Conservation (phyloP, 1,284 basidiomycete species). For the Anthracocystis walkeri region DNA sequence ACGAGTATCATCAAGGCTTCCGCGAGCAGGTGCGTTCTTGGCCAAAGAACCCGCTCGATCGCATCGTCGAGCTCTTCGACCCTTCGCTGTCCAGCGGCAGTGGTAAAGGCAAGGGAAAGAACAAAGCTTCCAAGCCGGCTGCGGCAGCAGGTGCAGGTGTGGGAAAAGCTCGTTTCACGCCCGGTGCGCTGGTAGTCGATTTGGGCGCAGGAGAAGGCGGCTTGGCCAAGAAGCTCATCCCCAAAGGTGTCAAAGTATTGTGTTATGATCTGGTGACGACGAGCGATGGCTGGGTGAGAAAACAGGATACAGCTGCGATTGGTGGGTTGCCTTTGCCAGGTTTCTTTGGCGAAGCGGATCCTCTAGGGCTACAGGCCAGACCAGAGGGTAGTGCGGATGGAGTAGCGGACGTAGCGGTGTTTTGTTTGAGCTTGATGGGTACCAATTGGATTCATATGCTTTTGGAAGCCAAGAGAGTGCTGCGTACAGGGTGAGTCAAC, state of each 20-base stretch:
- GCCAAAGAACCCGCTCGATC: conserved; percentile 68
- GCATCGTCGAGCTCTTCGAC: conserved; percentile 55
- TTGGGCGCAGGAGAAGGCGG: conserved; percentile 95
- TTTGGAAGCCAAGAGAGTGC: conserved; percentile 86
- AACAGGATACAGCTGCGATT: conserved; percentile 55
- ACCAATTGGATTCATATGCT: conserved; percentile 94
- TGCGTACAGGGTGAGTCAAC: conserved; percentile 75
- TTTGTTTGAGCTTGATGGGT: conserved; percentile 95
- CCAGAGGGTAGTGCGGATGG: conserved; percentile 63
- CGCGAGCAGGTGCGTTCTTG: conserved; percentile 65
- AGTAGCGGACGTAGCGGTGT: conserved; percentile 89
- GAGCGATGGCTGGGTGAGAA: conserved; percentile 73
- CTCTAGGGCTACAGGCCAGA: conserved; percentile 11
- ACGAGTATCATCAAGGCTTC: conserved; percentile 68
- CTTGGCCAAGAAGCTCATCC: conserved; percentile 75
- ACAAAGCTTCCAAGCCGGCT: neutral
- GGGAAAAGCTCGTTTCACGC: conserved; percentile 66
- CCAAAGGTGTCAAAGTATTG: conserved; percentile 74
- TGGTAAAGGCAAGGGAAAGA: conserved; percentile 16
- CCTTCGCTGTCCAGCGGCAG: conserved; percentile 6
- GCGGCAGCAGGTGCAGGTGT: neutral
- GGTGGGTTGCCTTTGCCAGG: conserved; percentile 55
- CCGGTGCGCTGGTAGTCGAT: conserved; percentile 83
- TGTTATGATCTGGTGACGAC: conserved; percentile 84
- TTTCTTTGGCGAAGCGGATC: conserved; percentile 17